Percentiles rank a stretch among this genome's conserved stretches.
These are phyloP conservation scores for Alternaria sp. DNA, from an alignment of 2,329 filamentous ascomycete genomes.

Conservation along the genomic window DNA sequence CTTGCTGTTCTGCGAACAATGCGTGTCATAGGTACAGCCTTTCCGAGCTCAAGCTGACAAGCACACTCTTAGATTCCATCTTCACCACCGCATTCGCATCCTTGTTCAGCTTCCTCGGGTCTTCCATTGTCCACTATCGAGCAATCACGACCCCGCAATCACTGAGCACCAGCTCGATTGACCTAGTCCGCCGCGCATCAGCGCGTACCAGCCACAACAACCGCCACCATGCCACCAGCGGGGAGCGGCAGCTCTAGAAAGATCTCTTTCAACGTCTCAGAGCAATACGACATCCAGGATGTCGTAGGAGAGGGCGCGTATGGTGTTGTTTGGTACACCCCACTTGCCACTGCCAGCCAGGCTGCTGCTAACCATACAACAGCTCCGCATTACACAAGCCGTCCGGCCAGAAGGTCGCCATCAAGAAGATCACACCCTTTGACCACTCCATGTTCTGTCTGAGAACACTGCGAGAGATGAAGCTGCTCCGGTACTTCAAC, in stretches of 20 bases:
- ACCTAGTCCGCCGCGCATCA: conserved; percentile 26
- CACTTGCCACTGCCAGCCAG: conserved; percentile 9
- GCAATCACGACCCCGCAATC: conserved; percentile 21
- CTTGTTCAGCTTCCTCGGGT: conserved; percentile 7
- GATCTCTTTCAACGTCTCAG: conserved; percentile 99
- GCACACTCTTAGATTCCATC: conserved; percentile 26
- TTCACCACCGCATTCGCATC: conserved; percentile 8
- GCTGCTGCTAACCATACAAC: conserved; percentile 32
- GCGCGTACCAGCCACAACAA: conserved; percentile 31
- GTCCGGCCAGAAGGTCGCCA: conserved; percentile 96
- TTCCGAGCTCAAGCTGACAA: conserved; percentile 32
- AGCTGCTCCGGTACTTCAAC: conserved; percentile 97
- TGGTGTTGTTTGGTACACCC: conserved; percentile 91
- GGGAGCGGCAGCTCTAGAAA: conserved; percentile 72
- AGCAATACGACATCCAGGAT: conserved; percentile 99
- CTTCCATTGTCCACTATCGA: conserved; percentile 2
- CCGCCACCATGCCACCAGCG: conserved; percentile 49
- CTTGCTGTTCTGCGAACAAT: conserved; percentile 31
- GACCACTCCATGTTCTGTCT: conserved; percentile 99
- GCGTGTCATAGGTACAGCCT: conserved; percentile 17
- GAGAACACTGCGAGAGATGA: conserved; percentile 97
- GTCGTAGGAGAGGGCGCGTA: conserved; percentile 98
- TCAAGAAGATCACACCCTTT: conserved; percentile 99
- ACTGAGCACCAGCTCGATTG: conserved; percentile 28
- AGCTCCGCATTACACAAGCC: conserved; percentile 98